These are phyloP conservation scores for Prillingera fragicola DNA, from an alignment of 1,284 basidiomycete genomes.

Conservation along the genomic window DNA sequence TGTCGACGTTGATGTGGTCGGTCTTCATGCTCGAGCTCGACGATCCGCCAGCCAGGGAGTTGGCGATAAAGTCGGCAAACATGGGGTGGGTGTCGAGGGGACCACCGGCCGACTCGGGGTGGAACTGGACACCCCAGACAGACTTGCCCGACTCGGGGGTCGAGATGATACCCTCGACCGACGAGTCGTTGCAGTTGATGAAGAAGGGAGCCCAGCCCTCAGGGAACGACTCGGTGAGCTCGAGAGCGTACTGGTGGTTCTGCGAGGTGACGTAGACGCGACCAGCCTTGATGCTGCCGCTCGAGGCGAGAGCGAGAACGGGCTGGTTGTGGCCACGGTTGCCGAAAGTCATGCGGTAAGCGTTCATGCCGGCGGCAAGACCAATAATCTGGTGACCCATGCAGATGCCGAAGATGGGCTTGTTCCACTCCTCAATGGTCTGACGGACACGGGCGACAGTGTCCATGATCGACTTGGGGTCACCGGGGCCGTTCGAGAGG, in stretches of 20 bases:
- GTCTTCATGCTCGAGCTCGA: too few relatives aligned
- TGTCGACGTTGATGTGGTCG: slow-evolving; percentile 21
- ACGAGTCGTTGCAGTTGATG: slow-evolving; percentile 94
- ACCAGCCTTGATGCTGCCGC: slow-evolving; percentile 88
- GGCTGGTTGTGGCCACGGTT: slow-evolving; percentile 99
- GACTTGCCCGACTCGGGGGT: slow-evolving; percentile 77
- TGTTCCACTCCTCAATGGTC: slow-evolving; percentile 81
- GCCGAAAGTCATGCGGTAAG: slow-evolving; percentile 78
- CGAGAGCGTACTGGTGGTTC: slow-evolving; percentile 94
- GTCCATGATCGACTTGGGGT: slow-evolving; percentile 83
- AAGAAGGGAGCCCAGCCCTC: slow-evolving; percentile 94
- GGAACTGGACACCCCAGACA: slow-evolving; percentile 95
- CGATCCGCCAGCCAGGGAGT: slow-evolving; percentile 54
- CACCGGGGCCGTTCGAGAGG: slow-evolving; percentile 93
- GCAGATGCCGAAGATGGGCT: slow-evolving; percentile 95
- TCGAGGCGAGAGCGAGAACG: slow-evolving; percentile 82
- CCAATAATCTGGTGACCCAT: slow-evolving; percentile 99
- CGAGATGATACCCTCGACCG: slow-evolving; percentile 95
- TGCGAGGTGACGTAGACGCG: slow-evolving; percentile 91
- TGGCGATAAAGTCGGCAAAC: slow-evolving; percentile 82
- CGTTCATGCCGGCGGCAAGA: slow-evolving; percentile 91
- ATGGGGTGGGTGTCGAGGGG: slow-evolving; percentile 93
- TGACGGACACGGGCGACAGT: slow-evolving; percentile 73
- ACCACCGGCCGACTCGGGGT: slow-evolving; percentile 87
- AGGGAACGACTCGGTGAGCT: slow-evolving; percentile 86